Evolutionary conservation across 2,329 filamentous ascomycete species (phyloP).

Genomic region (Alternaria panax): DNA sequence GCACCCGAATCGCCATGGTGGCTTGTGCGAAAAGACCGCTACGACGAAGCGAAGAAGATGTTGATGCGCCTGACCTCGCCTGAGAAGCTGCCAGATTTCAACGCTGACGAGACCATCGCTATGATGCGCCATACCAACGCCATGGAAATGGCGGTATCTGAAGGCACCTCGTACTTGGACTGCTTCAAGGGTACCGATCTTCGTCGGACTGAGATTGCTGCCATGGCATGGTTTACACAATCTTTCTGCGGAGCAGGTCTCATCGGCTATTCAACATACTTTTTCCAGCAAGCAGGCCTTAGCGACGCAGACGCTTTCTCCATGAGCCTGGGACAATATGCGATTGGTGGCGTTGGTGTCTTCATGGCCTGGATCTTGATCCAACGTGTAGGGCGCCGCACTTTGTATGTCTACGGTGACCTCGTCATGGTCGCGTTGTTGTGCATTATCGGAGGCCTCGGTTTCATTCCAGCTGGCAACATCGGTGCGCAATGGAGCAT

Average conservation of each 20-base stretch:
- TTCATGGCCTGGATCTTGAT: conserved; percentile 83
- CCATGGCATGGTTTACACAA: conserved; percentile 59
- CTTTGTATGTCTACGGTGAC: conserved; percentile 75
- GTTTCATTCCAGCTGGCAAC: conserved; percentile 57
- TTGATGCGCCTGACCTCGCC: conserved; percentile 70
- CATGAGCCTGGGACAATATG: conserved; percentile 63
- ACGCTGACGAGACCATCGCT: conserved; percentile 66
- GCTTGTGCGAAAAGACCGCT: conserved; percentile 71
- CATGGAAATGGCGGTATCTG: conserved; percentile 72
- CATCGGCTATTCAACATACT: conserved; percentile 55
- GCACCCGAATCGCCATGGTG: conserved; percentile 78
- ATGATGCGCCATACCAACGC: conserved; percentile 93
- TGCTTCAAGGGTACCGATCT: conserved; percentile 85
- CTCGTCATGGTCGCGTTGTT: conserved; percentile 68
- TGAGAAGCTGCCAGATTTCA: conserved; percentile 52
- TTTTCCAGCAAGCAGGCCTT: conserved; percentile 58
- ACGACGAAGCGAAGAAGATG: conserved; percentile 70
- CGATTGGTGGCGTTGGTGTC: conserved; percentile 67
- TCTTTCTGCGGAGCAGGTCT: conserved; percentile 48
- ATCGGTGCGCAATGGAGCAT: conserved; percentile 57
- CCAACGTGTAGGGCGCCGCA: conserved; percentile 76
- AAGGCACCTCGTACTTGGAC: conserved; percentile 77
- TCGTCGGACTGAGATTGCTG: conserved; percentile 76
- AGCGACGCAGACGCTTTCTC: conserved; percentile 52
- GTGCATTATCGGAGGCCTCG: conserved; percentile 81